A percentile compares a stretch with the other conserved stretches of the same genome.
These are phyloP conservation scores for Exsudoporus floridanus DNA, from an alignment of 1,284 basidiomycete species.

Conservation along the genomic window DNA sequence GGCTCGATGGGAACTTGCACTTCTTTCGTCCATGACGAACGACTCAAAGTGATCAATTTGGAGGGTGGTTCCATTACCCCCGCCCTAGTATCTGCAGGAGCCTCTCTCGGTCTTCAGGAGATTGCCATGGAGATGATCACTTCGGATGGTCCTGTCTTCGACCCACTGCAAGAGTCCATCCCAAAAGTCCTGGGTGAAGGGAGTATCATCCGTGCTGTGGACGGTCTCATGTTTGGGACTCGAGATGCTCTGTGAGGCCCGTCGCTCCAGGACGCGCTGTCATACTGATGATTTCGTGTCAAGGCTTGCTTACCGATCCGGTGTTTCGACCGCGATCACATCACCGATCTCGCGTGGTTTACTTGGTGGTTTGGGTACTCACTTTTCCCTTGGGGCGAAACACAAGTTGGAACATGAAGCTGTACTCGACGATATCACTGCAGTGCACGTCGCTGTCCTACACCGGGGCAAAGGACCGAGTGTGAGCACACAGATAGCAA, in stretches of 20 bases:
- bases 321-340: slow-evolving; percentile 62
- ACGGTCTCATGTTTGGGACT: slow-evolving; percentile 72
- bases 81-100: slow-evolving; percentile 58
- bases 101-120: slow-evolving; percentile 59
- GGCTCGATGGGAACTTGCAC: slow-evolving; percentile 24
- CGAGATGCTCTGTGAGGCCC: slow-evolving; percentile 69
- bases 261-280: background rate
- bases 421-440: slow-evolving; percentile 59
- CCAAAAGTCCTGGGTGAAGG: slow-evolving; percentile 54
- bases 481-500: slow-evolving; percentile 63
- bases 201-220: slow-evolving; percentile 62
- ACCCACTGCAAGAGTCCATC: slow-evolving; percentile 46
- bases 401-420: slow-evolving; percentile 69
- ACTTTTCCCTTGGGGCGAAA: slow-evolving; percentile 61
- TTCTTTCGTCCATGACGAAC: slow-evolving; percentile 8
- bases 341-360: slow-evolving; percentile 56
- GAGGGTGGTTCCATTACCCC: slow-evolving; percentile 47
- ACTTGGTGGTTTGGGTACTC: slow-evolving; percentile 64
- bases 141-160: slow-evolving; percentile 59
- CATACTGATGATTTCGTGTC: slow-evolving; percentile 1
- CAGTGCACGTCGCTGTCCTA: slow-evolving; percentile 56
- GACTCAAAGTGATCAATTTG: slow-evolving; percentile 35
- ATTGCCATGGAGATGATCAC: slow-evolving; percentile 65
- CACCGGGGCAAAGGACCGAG: slow-evolving; percentile 40
- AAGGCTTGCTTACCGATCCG: slow-evolving; percentile 65